These are phyloP conservation scores for Medicago lupulina DNA, from an alignment of 306 rosid genomes.

Conservation along the genomic window DNA sequence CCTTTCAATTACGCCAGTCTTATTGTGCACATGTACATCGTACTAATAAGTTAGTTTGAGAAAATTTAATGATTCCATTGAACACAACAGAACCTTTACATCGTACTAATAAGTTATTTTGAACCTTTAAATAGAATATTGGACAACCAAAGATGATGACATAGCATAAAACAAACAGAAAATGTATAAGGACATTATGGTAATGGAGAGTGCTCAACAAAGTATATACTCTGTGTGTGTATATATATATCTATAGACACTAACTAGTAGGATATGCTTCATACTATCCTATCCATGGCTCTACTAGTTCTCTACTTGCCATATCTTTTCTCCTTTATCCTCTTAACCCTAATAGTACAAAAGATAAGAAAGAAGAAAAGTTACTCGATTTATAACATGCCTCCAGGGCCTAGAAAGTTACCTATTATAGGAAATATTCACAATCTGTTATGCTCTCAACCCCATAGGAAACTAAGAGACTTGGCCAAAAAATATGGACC, in stretches of 20 bases:
- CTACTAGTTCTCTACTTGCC: not conserved
- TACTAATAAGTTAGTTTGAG: too few relatives aligned
- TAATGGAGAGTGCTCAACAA: not conserved
- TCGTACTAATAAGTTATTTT: not conserved
- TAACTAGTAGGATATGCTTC: not conserved
- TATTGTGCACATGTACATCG: too few relatives aligned
- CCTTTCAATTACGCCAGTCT: too few relatives aligned
- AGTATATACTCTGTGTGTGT: not conserved
- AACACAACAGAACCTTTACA: not conserved
- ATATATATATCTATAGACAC: not conserved
- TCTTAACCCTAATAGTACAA: not conserved
- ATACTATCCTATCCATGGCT: slow-evolving; percentile 1
- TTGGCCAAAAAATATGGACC: slow-evolving; percentile 51
- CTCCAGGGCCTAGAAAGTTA: slow-evolving; percentile 48
- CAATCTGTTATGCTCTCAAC: slow-evolving; percentile 2
- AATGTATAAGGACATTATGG: not conserved
- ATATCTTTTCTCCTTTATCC: not conserved
- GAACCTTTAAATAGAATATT: not conserved
- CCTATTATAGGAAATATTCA: slow-evolving; percentile 47
- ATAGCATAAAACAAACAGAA: not conserved
- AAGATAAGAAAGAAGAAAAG: not conserved
- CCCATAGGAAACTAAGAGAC: slow-evolving; percentile 45
- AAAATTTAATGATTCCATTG: not conserved
- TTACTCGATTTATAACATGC: slow-evolving; percentile 31
- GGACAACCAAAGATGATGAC: not conserved